Base-by-base conservation (phyloP, 768 basidiomycete species). In the Kwoniella sp. region DNA sequence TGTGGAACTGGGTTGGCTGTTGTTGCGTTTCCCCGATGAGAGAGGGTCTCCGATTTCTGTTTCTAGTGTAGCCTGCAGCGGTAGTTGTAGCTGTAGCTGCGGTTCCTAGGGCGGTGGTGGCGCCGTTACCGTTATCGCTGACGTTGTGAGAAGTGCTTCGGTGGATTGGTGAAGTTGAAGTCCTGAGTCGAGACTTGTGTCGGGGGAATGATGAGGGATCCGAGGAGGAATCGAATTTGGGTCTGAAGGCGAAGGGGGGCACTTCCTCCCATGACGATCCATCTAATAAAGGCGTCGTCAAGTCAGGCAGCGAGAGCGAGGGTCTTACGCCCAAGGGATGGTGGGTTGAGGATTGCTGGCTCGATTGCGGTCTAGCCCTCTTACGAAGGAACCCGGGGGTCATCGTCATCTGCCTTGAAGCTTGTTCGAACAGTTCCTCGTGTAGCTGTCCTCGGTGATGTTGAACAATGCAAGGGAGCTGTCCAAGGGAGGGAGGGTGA, bases 281-380 rank as follows among this genome's bases (percentile, higher is more conserved):
- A 54, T 73, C 71, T 23, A 76, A 55, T n/a, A 74, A 64, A 22
- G 73, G 73, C 20, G 73, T 67, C 9, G 73, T 73, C 25, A 76
- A 56, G 48, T 76, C 75, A 7, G 75, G 75, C 47, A 76, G 52
- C 17, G 75, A 76, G 25, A 76, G 58, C 9, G 75, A 76, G 17
- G 68, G 74, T 26, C 68, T 45, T 37, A 74, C 34, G 15, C 20
- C 20, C 8, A 45, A 45, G 8, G 41, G 41, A 45, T 45, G 41
- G 41, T 17, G 11, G 15, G 11, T 45, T 8, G 41, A 45, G 15
- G 41, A 45, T 45, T 45, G 41, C 17, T 45, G 41, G 41, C 15
- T 45, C 41, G 41, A 45, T 20, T 45, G 41, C 8, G 41, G 41
- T 45, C 41, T 45, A 9, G 41, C 41, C 41, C 41, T 7, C 41